Conservation (phyloP, 1,284 basidiomycete species). For the Singerocomus inundabilis region DNA sequence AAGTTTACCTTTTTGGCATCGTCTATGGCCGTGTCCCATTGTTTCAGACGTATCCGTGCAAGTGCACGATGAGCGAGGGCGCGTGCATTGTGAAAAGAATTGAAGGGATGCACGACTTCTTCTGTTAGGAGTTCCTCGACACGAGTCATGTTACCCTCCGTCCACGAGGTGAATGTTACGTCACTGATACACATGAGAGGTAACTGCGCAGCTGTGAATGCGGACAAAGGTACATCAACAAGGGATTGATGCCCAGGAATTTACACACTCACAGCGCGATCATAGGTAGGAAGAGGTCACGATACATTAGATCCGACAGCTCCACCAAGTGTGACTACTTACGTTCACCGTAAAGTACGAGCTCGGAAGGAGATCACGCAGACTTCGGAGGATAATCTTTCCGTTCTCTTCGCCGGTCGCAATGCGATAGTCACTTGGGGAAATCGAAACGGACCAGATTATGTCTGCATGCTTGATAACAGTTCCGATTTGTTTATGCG, state of each 20-base stretch:
- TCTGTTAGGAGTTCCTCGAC: not conserved
- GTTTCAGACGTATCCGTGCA: not conserved
- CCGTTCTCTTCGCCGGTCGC: constrained; percentile 10
- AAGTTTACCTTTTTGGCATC: not conserved
- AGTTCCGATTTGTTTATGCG: not conserved
- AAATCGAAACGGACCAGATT: constrained; percentile 9
- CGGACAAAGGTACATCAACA: too few species aligned
- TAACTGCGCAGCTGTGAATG: not conserved
- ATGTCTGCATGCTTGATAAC: not conserved
- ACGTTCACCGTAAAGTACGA: not conserved
- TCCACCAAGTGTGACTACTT: not conserved
- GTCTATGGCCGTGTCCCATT: not conserved
- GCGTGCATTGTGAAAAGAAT: not conserved
- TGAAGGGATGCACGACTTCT: too few species aligned
- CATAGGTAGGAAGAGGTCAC: too few species aligned
- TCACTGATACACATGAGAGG: constrained; percentile 10
- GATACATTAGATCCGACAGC: not conserved
- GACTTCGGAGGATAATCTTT: constrained; percentile 8
- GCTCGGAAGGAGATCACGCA: constrained; percentile 10
- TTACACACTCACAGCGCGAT: not conserved
- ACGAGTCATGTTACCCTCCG: not conserved
- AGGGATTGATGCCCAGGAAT: too few species aligned
- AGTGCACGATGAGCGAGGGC: constrained; percentile 3
- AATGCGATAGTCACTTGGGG: constrained; percentile 3
- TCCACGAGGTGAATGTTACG: constrained; percentile 1